Conservation (phyloP, 129 eudicot genomes). For the Dittrichia graveolens region DNA sequence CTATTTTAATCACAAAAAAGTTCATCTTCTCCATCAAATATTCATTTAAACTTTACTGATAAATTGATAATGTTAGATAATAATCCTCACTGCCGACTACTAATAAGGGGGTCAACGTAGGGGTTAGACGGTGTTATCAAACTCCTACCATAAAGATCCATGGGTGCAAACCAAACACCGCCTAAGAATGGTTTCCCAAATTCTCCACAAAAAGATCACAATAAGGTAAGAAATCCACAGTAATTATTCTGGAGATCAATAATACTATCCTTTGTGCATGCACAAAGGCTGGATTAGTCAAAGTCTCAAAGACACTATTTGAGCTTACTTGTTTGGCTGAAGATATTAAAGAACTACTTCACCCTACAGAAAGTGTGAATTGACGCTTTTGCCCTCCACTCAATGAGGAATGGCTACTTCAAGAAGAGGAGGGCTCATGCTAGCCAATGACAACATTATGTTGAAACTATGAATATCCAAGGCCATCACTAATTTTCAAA, state of each 20-base stretch:
- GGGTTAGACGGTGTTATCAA: no score
- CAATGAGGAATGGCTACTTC: no score
- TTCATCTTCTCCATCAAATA: not conserved
- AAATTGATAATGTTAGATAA: not conserved
- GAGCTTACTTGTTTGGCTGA: no score
- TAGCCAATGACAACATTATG: not conserved
- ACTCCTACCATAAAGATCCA: no score
- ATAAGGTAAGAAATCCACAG: not conserved
- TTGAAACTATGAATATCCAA: not conserved
- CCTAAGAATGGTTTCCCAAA: not conserved
- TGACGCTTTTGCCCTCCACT: no score
- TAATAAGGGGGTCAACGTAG: not conserved
- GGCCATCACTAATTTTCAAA: not conserved
- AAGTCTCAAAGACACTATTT: no score
- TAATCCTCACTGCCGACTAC: no score
- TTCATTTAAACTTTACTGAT: not conserved
- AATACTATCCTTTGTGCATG: not conserved
- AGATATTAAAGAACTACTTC: no score
- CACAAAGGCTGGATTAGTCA: no score
- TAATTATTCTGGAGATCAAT: not conserved
- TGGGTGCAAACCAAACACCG: no score
- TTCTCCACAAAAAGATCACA: not conserved
- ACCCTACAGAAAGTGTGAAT: no score
- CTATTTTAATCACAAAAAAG: constrained; percentile 3
- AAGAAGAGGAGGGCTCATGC: not conserved